Percentiles rank a stretch among this genome's conserved stretches.
phyloP scores from a whole-genome alignment of 768 basidiomycete genomes.

The Rhizopogon vinicolor region DNA sequence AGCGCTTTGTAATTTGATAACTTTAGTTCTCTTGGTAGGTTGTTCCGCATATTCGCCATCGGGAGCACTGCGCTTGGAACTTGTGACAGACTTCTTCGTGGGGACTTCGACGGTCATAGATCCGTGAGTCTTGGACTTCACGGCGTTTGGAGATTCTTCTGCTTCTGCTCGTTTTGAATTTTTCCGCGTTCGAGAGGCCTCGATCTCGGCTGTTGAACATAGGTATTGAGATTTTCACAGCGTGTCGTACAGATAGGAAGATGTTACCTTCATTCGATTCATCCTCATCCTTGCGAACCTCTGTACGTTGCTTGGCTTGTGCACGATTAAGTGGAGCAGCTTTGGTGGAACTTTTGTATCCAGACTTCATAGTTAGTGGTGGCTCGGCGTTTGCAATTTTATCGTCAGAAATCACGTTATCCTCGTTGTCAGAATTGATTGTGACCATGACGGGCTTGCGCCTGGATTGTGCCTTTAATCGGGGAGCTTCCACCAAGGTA shows the following conservation, averaged over 20 bases:
- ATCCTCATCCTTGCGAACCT: background rate
- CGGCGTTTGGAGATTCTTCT: background rate
- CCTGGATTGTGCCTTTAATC: background rate
- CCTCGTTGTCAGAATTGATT: background rate
- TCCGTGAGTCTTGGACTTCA: background rate
- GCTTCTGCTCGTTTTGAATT: background rate
- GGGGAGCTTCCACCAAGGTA: constrained; percentile 20
- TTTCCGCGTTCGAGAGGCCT: background rate
- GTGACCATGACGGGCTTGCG: background rate
- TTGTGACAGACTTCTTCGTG: background rate
- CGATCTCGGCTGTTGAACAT: background rate
- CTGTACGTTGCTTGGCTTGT: background rate
- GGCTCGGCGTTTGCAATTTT: background rate
- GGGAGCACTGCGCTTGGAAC: background rate
- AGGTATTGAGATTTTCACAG: background rate
- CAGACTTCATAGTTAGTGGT: background rate
- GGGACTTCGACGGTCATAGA: background rate
- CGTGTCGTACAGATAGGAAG: background rate
- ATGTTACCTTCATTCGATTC: background rate
- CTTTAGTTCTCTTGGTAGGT: constrained; percentile 14
- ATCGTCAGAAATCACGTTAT: background rate
- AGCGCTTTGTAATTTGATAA: background rate
- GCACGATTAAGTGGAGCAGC: background rate
- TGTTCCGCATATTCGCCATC: background rate
- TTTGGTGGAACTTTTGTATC: background rate